Evolutionary conservation across 371 early-diverging fungal species (phyloP).

Genomic region (Gilbertella persicaria): DNA sequence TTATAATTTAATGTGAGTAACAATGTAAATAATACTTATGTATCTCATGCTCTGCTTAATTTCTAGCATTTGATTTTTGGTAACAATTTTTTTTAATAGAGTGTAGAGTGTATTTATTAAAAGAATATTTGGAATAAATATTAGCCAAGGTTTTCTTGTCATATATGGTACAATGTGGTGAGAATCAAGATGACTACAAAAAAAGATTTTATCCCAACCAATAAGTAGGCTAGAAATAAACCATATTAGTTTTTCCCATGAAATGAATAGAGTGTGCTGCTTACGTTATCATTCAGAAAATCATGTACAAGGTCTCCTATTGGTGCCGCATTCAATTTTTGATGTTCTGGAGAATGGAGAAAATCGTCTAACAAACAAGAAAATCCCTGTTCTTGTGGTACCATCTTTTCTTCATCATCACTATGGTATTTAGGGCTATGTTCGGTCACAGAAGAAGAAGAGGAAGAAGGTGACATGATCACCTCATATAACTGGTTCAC

Average conservation of each 20-base stretch:
- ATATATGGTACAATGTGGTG: no score
- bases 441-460: background rate
- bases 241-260: background rate
- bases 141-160: no score
- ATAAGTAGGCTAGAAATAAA: background rate
- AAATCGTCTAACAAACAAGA: background rate
- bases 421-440: background rate
- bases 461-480: constrained; percentile 2
- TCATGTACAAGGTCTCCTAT: background rate
- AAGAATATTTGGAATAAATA: no score
- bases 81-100: no score
- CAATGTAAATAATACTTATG: no score
- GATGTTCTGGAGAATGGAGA: background rate
- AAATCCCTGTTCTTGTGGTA: background rate
- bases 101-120: no score
- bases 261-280: background rate
- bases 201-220: background rate
- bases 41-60: no score
- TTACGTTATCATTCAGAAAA: background rate
- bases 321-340: background rate
- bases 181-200: no score
- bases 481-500: constrained; percentile 8
- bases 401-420: background rate
- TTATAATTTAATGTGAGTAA: no score
- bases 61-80: no score